Evolutionary conservation across 176 grass and related monocot species (phyloP), one percentile per base, ranked within the genome.

Genomic region (Guadua angustifolia): DNA sequence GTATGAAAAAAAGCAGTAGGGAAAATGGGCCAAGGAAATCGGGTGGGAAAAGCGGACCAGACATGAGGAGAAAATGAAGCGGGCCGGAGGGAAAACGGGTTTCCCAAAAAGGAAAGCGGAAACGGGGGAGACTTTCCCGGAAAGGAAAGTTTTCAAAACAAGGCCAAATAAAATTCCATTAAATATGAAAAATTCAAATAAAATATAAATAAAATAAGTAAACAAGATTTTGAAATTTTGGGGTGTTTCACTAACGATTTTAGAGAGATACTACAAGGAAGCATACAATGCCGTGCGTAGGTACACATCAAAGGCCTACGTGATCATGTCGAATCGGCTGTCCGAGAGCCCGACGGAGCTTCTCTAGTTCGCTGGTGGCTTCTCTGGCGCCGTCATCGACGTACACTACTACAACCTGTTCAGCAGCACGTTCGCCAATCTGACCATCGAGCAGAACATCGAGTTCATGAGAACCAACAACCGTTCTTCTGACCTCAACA

Each of bases 301-400:
- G n/a, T n/a, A n/a, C n/a, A n/a, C n/a, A n/a, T n/a, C n/a, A n/a
- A n/a, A n/a, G n/a, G n/a, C n/a, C n/a, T n/a, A n/a, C n/a, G n/a
- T n/a, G n/a, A n/a, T n/a, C 18, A 92, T 97, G 90, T 89, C 92
- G 39, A 94, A 84, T 68, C 87, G 94, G 0, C 82, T 97, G 6
- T 69, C 65, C 1, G 69, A 18, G 0, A 18, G 56, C 29, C 6
- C 59, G 0, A 86, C 75, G 0, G 90, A 92, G 80, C 85, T 90
- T 2, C 82, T 92, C 49, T 50, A 16, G 24, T 86, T 92, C 7
- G 88, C 90, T 16, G 5, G 50, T 11, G 51, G 35, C 1, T 42
- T 88, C 6, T 3, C 15, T 0, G 11, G 83, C 2, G 63, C 75
- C 5, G 93, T 95, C 57, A 11, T 92, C 73, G 93, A 95, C 6